Percentiles rank a stretch among this genome's conserved stretches.
These are phyloP conservation scores for Tetratostichococcus sp. DNA, from an alignment of 139 green algal species.

Conservation along the genomic window DNA sequence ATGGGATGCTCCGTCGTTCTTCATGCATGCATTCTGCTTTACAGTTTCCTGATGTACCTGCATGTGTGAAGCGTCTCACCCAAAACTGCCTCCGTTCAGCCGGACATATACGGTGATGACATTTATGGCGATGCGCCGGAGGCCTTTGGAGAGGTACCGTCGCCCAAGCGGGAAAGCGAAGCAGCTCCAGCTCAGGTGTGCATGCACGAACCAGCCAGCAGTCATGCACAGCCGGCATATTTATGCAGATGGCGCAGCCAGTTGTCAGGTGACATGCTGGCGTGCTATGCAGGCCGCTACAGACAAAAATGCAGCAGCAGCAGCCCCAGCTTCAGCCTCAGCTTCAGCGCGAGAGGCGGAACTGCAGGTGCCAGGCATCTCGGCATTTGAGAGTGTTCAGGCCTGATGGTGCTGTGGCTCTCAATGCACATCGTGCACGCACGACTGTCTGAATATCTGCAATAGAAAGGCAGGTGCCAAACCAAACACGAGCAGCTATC, in stretches of 20 bases:
- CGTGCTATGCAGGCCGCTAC: neutral
- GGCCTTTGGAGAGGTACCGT: neutral
- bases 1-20: too few relatives aligned
- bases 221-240: neutral
- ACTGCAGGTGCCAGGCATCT: neutral
- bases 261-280: neutral
- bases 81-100: neutral
- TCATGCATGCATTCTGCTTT: too few relatives aligned
- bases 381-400: too few relatives aligned
- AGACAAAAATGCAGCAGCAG: neutral
- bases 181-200: neutral
- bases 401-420: too few relatives aligned
- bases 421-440: too few relatives aligned
- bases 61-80: neutral
- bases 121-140: constrained; percentile 8
- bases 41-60: too few relatives aligned
- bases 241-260: neutral
- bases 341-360: neutral
- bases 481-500: neutral
- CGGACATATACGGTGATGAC: constrained; percentile 24
- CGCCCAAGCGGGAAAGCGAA: neutral
- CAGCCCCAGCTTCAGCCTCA: neutral
- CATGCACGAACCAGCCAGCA: too few relatives aligned
- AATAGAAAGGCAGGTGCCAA: too few relatives aligned
- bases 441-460: too few relatives aligned